Percentiles rank a stretch among this genome's conserved stretches.
Evolutionary conservation across 352 stramenopile species (phyloP).

Genomic region (Phytophthora pini): DNA sequence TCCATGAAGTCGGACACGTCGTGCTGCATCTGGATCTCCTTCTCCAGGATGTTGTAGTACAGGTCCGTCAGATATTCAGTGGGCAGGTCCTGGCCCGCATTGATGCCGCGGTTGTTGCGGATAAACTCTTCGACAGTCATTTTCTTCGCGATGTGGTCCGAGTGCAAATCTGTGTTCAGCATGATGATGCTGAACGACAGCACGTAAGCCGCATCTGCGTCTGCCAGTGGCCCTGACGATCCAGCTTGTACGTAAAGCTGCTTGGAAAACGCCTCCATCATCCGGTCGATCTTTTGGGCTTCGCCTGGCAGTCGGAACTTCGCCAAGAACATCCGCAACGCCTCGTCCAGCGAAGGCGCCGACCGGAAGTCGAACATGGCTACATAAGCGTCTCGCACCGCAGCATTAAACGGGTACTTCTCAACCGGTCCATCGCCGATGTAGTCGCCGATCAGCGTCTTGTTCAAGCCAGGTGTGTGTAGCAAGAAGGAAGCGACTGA

Average conservation of each 20-base stretch:
- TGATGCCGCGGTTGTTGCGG: constrained; percentile 89
- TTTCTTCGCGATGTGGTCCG: constrained; percentile 88
- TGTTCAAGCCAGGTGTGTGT: constrained; percentile 92
- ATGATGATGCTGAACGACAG: constrained; percentile 99
- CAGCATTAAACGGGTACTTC: constrained; percentile 97
- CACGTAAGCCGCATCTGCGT: constrained; percentile 95
- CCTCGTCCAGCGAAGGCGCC: constrained; percentile 87
- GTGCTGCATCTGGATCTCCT: constrained; percentile 91
- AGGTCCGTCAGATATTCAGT: constrained; percentile 72
- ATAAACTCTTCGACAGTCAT: constrained; percentile 91
- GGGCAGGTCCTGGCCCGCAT: constrained; percentile 78
- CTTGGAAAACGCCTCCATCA: constrained; percentile 97
- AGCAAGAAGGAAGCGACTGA: constrained; percentile 94
- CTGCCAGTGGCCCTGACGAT: constrained; percentile 60
- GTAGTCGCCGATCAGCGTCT: constrained; percentile 96
- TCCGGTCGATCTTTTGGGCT: constrained; percentile 98
- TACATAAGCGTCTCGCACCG: constrained; percentile 85
- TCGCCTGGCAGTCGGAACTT: constrained; percentile 97
- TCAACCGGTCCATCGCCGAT: constrained; percentile 94
- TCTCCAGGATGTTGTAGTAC: constrained; percentile 84
- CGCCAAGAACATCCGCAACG: constrained; percentile 93
- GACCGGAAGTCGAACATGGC: constrained; percentile 96
- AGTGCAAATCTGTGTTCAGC: constrained; percentile 99
- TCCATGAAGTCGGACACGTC: constrained; percentile 88
- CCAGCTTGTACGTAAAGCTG: constrained; percentile 88